Conservation (phyloP, 1,139 yeast species). For the Yamadazyma mexicana region DNA sequence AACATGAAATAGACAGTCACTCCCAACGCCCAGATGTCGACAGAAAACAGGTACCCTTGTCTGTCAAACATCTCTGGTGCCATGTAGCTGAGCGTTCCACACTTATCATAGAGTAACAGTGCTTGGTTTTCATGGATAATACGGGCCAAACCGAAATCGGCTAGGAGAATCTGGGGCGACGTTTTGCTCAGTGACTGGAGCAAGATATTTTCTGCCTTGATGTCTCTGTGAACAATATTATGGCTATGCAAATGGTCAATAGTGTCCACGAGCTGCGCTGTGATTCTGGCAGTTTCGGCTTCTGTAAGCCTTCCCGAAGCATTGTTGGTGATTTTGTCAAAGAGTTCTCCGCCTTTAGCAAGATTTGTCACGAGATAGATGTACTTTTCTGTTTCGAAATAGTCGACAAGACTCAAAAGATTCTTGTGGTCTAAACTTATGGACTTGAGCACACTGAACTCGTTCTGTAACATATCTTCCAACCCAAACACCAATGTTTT, state of each 20-base stretch:
- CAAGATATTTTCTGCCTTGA: slow-evolving; percentile 43
- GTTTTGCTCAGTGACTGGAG: slow-evolving; percentile 35
- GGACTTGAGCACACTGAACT: slow-evolving; percentile 52
- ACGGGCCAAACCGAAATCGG: slow-evolving; percentile 70
- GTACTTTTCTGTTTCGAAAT: slow-evolving; percentile 63
- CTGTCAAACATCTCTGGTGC: slow-evolving; percentile 64
- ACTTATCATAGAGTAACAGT: slow-evolving; percentile 27
- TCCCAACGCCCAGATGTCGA: slow-evolving; percentile 80
- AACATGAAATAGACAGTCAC: slow-evolving; percentile 70
- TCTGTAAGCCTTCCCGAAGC: slow-evolving; percentile 37
- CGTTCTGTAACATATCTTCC: slow-evolving; percentile 48
- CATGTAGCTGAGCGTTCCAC: slow-evolving; percentile 76
- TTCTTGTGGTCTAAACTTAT: slow-evolving; percentile 46
- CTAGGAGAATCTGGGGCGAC: slow-evolving; percentile 45
- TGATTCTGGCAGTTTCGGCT: slow-evolving; percentile 48
- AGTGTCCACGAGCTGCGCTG: slow-evolving; percentile 28
- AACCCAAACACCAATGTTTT: slow-evolving; percentile 36
- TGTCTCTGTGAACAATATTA: slow-evolving; percentile 41
- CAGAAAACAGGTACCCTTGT: slow-evolving; percentile 58
- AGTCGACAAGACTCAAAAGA: slow-evolving; percentile 64
- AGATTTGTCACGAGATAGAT: slow-evolving; percentile 66
- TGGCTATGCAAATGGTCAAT: slow-evolving; percentile 31
- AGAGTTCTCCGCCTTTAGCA: slow-evolving; percentile 71
- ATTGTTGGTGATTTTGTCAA: slow-evolving; percentile 51
- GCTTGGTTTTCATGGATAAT: slow-evolving; percentile 30